Evolutionary conservation across 768 basidiomycete species (phyloP).

Genomic region (Suillus cothurnatus): DNA sequence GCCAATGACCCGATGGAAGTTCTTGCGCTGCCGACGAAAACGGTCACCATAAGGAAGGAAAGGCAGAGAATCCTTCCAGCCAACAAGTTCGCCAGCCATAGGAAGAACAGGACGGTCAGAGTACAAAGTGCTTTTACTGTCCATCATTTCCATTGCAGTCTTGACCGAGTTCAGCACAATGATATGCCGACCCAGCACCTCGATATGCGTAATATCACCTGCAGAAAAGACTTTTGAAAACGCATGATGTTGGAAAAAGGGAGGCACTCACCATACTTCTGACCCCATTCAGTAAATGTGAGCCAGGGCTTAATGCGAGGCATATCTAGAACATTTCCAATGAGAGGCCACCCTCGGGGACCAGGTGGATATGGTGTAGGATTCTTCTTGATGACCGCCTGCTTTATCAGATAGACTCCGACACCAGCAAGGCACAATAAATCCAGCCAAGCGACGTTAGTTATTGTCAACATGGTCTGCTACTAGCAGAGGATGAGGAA

Average conservation of each 20-base stretch:
- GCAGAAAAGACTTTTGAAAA: background rate
- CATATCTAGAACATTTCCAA: background rate
- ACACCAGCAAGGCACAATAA: background rate
- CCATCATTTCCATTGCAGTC: background rate
- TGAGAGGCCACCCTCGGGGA: background rate
- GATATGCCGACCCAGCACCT: background rate
- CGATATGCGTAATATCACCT: background rate
- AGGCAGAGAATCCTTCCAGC: too few relatives aligned
- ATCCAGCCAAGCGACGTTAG: background rate
- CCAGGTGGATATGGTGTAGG: background rate
- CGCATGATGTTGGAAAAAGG: background rate
- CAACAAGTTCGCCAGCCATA: too few relatives aligned
- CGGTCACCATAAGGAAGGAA: too few relatives aligned
- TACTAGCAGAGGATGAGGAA: background rate
- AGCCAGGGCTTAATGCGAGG: background rate
- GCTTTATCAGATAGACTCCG: background rate
- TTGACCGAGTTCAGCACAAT: background rate
- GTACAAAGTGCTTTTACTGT: too few relatives aligned
- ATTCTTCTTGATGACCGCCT: background rate
- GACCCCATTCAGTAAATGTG: background rate
- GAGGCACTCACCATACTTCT: background rate
- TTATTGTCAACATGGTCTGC: background rate
- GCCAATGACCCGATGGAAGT: too few relatives aligned
- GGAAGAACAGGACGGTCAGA: too few relatives aligned
- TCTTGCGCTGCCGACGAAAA: too few relatives aligned